Base-by-base conservation (phyloP, 2,329 filamentous ascomycete species). In the Trichoderma sp. region DNA sequence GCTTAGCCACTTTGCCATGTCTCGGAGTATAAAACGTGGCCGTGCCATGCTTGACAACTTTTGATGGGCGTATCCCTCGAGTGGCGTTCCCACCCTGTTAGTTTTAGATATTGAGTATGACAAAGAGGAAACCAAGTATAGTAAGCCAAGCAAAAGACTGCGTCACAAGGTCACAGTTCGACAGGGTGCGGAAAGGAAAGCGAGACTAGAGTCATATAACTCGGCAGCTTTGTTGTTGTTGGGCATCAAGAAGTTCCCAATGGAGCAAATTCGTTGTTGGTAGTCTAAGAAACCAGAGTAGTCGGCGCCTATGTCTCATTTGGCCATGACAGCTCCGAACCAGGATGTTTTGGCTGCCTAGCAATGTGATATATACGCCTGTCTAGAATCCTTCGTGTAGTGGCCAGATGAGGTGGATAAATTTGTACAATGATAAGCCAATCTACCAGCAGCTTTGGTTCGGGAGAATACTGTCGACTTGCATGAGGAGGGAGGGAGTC, bases 161-260 rank as follows among this genome's bases (percentile, higher is more conserved):
- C 50, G 50, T 65, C 63, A 57, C 63, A 57, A 56, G 63, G 52
- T 35, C 50, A 48, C 63, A 65, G 27, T 65, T n/a, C 63, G 50
- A 64, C 63, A 65, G 63, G 63, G 63, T 56, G 37, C 37, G 37
- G 50, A 17, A 65, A 57, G 63, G 37, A 54, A 48, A 65, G 63
- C 63, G 52, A 65, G 63, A 42, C 27, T 50, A 61, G 42, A 61
- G 35, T 27, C 34, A 25, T 50, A 45, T 57, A 37, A 48, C 9
- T 5, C 25, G 54, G 53, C 34, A 9, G 22, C 2, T 25, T 35
- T 48, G 25, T 19, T 42, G 35, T 27, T 42, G 63, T 65, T 65
- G 63, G 63, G 37, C 63, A 27, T 65, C 52, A 34, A 65, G 15
- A 25, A 27, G 13, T 27, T 39, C 37, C 52, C 19, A 56, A 56